These are phyloP conservation scores for Penicillium crystallinum DNA, from an alignment of 495 filamentous ascomycete genomes.

Conservation along the genomic window DNA sequence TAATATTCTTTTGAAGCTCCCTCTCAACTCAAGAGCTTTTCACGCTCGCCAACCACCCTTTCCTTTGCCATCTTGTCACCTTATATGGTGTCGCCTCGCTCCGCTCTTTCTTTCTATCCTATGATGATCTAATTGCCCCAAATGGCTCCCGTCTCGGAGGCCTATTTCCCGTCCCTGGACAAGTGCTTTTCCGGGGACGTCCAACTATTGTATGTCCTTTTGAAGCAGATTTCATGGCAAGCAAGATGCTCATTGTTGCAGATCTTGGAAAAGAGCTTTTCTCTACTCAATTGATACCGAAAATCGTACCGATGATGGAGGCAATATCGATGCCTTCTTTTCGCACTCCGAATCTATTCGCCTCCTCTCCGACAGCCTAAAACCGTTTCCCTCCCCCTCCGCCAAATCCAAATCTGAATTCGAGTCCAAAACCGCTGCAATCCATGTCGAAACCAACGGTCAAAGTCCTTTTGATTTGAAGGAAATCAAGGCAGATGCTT, in stretches of 20 bases:
- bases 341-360: constrained; percentile 59
- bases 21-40: constrained; percentile 6
- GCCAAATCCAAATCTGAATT: constrained; percentile 64
- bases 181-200: constrained; percentile 55
- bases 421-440: constrained; percentile 84
- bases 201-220: constrained; percentile 50
- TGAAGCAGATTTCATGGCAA: neutral
- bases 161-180: constrained; percentile 60
- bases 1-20: constrained; percentile 17
- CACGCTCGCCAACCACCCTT: neutral
- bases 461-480: constrained; percentile 67
- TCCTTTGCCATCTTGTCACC: constrained; percentile 7
- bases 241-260: constrained; percentile 27
- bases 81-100: constrained; percentile 5
- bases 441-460: constrained; percentile 69
- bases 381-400: constrained; percentile 55
- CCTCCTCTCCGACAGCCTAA: constrained; percentile 59
- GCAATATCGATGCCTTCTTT: constrained; percentile 57
- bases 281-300: constrained; percentile 55
- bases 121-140: constrained; percentile 55
- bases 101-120: constrained; percentile 19
- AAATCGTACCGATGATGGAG: constrained; percentile 40
- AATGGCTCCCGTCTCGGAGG: constrained; percentile 62
- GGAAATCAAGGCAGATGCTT: constrained; percentile 76
- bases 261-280: constrained; percentile 74